Evolutionary conservation across 2,329 filamentous ascomycete genomes (phyloP).

Genomic region (Pyricularia sp.): DNA sequence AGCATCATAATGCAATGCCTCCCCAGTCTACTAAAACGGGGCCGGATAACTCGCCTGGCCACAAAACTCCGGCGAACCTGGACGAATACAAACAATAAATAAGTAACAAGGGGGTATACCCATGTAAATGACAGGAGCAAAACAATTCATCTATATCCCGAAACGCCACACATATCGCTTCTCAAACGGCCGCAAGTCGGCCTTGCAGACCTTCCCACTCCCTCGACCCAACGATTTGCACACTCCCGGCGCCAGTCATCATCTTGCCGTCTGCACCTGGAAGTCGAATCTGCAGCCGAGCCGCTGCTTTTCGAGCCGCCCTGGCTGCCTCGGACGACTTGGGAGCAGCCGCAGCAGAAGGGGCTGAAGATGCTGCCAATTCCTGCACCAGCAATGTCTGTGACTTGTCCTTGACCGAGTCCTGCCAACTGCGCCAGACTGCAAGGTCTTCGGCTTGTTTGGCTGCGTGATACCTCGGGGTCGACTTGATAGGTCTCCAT

Average conservation of each 20-base stretch:
- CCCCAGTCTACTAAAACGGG: not conserved
- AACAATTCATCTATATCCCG: not conserved
- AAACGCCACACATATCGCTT: not conserved
- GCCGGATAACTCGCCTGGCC: not conserved
- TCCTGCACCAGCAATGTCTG: constrained; percentile 20
- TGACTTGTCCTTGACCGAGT: constrained; percentile 40
- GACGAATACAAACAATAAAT: not conserved
- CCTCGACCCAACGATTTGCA: constrained; percentile 38
- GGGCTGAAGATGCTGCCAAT: constrained; percentile 8
- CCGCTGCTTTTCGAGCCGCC: constrained; percentile 18
- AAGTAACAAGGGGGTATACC: constrained; percentile 5
- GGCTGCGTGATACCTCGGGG: constrained; percentile 53
- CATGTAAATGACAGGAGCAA: not conserved
- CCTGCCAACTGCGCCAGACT: constrained; percentile 45
- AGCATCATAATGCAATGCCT: not conserved
- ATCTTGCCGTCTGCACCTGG: constrained; percentile 31
- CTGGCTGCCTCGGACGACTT: constrained; percentile 16
- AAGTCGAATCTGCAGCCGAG: constrained; percentile 37
- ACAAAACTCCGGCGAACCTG: not conserved
- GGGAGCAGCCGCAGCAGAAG: constrained; percentile 8
- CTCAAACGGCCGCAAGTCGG: constrained; percentile 16
- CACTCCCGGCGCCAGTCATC: constrained; percentile 21
- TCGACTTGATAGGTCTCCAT: constrained; percentile 52
- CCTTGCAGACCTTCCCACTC: constrained; percentile 45
- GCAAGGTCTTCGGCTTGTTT: constrained; percentile 53